phyloP scores from a whole-genome alignment of 2,329 filamentous ascomycete genomes.

The Colletotrichum cordylinicola region DNA sequence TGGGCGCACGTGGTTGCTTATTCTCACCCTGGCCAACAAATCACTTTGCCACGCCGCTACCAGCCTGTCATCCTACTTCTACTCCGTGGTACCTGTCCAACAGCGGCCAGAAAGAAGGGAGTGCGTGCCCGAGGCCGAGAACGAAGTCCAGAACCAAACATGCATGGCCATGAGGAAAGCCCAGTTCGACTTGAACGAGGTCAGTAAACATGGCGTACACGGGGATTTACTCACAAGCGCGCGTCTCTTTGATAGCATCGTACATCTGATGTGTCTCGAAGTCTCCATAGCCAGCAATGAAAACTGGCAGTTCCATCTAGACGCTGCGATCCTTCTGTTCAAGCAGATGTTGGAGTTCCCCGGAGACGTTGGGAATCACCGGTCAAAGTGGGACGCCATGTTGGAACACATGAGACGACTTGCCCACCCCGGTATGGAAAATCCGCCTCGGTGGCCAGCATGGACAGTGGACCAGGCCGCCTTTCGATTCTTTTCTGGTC shows the following conservation, averaged over 20 bases:
- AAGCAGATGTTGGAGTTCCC: conserved; percentile 45
- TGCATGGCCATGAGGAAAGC: conserved; percentile 48
- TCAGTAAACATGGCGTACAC: conserved; percentile 34
- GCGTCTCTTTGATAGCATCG: conserved; percentile 52
- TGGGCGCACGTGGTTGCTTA: conserved; percentile 64
- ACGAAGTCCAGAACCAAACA: conserved; percentile 44
- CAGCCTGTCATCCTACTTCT: conserved; percentile 62
- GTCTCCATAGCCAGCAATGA: conserved; percentile 48
- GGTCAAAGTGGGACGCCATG: background rate
- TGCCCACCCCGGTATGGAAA: background rate
- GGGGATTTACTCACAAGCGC: conserved; percentile 38
- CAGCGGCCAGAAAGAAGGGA: background rate
- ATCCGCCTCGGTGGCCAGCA: background rate
- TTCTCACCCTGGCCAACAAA: conserved; percentile 60
- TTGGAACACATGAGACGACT: background rate
- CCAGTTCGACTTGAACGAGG: conserved; percentile 42
- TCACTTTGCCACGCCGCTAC: conserved; percentile 62
- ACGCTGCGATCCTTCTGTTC: conserved; percentile 55
- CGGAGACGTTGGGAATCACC: conserved; percentile 8
- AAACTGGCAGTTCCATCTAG: conserved; percentile 55
- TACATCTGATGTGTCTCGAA: conserved; percentile 60
- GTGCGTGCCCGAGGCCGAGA: conserved; percentile 35
- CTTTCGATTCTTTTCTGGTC: conserved; percentile 50
- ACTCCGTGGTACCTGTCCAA: conserved; percentile 45
- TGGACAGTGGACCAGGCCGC: conserved; percentile 51